These are phyloP conservation scores for Tetrapisispora iriomotensis DNA, from an alignment of 805 yeast species.

Conservation along the genomic window DNA sequence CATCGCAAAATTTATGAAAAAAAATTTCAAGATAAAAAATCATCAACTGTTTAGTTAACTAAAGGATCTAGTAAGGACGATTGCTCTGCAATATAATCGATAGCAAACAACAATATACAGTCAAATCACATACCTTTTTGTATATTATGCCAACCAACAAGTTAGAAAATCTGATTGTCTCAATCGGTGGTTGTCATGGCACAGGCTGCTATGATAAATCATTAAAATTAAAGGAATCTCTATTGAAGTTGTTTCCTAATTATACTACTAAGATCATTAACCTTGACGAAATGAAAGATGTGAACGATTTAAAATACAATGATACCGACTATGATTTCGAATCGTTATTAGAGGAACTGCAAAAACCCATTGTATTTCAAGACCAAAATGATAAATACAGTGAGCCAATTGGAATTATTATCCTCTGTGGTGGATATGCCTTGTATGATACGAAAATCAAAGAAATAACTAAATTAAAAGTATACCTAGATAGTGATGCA, in stretches of 20 bases:
- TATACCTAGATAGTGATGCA: conserved; percentile 76
- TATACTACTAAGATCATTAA: conserved; percentile 32
- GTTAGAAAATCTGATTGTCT: conserved; percentile 7
- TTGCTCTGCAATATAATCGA: neutral
- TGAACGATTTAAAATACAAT: conserved; percentile 12
- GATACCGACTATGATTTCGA: conserved; percentile 29
- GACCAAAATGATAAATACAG: conserved; percentile 7
- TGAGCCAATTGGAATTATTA: conserved; percentile 24
- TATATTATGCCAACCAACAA: neutral
- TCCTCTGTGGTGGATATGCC: conserved; percentile 76
- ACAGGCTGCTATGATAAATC: conserved; percentile 27
- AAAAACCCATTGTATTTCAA: neutral
- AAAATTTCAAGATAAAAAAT: neutral
- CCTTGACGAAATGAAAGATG: conserved; percentile 28
- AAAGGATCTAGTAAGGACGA: too few relatives aligned
- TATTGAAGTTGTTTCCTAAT: conserved; percentile 16
- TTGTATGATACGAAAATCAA: conserved; percentile 52
- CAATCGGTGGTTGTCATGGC: conserved; percentile 28
- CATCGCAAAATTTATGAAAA: conserved; percentile 3
- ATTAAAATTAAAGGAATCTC: conserved; percentile 30
- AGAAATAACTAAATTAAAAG: conserved; percentile 48
- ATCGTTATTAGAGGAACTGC: conserved; percentile 15
- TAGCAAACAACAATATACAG: neutral
- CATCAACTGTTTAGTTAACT: neutral
- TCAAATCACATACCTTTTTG: too few relatives aligned